Conservation (phyloP, 1,284 basidiomycete genomes). For the Lignosus rhinocerotis region DNA sequence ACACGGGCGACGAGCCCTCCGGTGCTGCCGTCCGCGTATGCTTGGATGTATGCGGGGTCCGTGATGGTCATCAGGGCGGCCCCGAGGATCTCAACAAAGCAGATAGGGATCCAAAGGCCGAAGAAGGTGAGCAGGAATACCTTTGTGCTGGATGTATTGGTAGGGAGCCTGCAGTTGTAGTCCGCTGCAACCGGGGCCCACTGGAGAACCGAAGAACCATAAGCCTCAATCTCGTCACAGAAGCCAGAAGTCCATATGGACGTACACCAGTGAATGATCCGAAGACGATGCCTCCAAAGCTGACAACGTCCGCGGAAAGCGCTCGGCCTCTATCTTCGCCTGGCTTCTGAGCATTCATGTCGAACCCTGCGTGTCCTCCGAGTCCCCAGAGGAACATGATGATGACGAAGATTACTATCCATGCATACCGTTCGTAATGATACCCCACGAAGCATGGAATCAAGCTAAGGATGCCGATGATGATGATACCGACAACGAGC, state of each 20-base stretch:
- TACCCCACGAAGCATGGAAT: slow-evolving; percentile 55
- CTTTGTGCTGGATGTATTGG: slow-evolving; percentile 42
- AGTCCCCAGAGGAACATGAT: slow-evolving; percentile 59
- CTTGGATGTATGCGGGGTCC: slow-evolving; percentile 49
- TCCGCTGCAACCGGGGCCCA: slow-evolving; percentile 55
- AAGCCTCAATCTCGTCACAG: neutral
- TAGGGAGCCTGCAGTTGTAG: slow-evolving; percentile 56
- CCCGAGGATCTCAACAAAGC: slow-evolving; percentile 57
- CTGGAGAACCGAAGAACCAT: slow-evolving; percentile 13
- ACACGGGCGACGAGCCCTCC: slow-evolving; percentile 48
- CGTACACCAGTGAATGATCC: slow-evolving; percentile 49
- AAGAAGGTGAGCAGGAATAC: slow-evolving; percentile 58
- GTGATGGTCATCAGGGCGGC: slow-evolving; percentile 59
- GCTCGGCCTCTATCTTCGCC: slow-evolving; percentile 47
- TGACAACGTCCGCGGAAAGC: slow-evolving; percentile 48
- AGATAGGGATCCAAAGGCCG: slow-evolving; percentile 56
- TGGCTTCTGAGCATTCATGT: slow-evolving; percentile 46
- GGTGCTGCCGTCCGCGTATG: slow-evolving; percentile 49
- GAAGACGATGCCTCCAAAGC: slow-evolving; percentile 62
- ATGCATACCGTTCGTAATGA: slow-evolving; percentile 60
- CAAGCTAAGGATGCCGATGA: slow-evolving; percentile 43
- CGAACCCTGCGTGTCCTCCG: slow-evolving; percentile 51
- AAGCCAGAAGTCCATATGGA: neutral
- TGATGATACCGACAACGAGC: slow-evolving; percentile 46
- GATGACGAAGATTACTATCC: slow-evolving; percentile 56